Conservation (phyloP, 257 asterid species). For the Solanum appendiculatum region DNA sequence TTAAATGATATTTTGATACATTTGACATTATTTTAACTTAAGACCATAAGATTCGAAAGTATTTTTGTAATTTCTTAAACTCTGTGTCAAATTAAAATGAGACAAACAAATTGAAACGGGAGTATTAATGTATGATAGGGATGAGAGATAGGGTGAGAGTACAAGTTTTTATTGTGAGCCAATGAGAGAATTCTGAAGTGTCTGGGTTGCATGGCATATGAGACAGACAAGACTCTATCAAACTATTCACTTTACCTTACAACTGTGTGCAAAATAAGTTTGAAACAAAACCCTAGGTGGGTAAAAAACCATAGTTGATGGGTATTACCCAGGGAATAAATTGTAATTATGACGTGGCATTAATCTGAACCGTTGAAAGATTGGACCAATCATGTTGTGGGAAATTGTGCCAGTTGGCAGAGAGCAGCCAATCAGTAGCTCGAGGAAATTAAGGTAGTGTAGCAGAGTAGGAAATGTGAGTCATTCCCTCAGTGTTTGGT, state of each 20-base stretch:
- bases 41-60: neutral
- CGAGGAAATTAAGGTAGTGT: slow-evolving; percentile 82
- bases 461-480: slow-evolving; percentile 20
- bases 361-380: neutral
- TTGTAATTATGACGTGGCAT: slow-evolving; percentile 5
- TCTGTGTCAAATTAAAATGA: neutral
- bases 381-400: slow-evolving; percentile 40
- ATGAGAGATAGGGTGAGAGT: neutral
- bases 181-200: slow-evolving; percentile 41
- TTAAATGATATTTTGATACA: neutral
- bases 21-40: neutral
- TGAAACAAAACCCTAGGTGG: slow-evolving; percentile 14
- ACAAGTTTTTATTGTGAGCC: slow-evolving; percentile 24
- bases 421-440: slow-evolving; percentile 64
- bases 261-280: neutral
- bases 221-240: slow-evolving; percentile 4
- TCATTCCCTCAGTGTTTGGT: slow-evolving; percentile 6
- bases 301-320: slow-evolving; percentile 11
- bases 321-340: slow-evolving; percentile 33
- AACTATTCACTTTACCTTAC: slow-evolving; percentile 10
- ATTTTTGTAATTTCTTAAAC: neutral
- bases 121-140: neutral
- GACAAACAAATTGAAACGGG: neutral
- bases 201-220: neutral
- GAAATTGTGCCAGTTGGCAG: slow-evolving; percentile 46